Conservation (phyloP, 2,329 filamentous ascomycete species). For the Pyricularia pennisetigena region DNA sequence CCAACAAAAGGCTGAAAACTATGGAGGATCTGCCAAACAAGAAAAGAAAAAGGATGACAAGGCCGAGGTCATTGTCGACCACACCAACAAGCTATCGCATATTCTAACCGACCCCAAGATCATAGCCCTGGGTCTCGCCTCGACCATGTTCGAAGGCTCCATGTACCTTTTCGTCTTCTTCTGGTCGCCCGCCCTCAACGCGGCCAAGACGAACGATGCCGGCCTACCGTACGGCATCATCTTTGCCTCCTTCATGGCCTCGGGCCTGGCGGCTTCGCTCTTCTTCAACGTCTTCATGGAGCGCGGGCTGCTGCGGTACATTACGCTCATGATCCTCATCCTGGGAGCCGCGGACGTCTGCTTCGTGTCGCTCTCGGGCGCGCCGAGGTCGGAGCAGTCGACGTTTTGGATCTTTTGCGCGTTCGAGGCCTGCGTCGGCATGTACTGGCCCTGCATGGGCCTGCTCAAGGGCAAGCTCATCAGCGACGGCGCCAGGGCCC, state of each 20-base stretch:
- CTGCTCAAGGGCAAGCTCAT: slow-evolving; percentile 41
- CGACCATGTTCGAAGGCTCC: slow-evolving; percentile 47
- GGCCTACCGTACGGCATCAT: slow-evolving; percentile 33
- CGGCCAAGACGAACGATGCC: slow-evolving; percentile 16
- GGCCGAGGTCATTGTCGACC: background rate
- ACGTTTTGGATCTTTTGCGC: slow-evolving; percentile 45
- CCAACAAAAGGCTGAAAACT: slow-evolving; percentile 35
- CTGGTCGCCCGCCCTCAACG: slow-evolving; percentile 41
- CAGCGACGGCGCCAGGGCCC: slow-evolving; percentile 39
- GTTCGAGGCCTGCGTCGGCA: slow-evolving; percentile 44
- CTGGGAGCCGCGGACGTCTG: slow-evolving; percentile 25
- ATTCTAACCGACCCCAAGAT: slow-evolving; percentile 32
- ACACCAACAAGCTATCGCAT: slow-evolving; percentile 9
- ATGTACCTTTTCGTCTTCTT: slow-evolving; percentile 52
- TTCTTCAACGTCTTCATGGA: slow-evolving; percentile 33
- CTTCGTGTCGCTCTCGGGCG: slow-evolving; percentile 17
- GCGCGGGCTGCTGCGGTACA: slow-evolving; percentile 14
- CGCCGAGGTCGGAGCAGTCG: slow-evolving; percentile 23
- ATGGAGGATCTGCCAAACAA: slow-evolving; percentile 23
- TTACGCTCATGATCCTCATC: slow-evolving; percentile 24
- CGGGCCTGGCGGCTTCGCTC: slow-evolving; percentile 49
- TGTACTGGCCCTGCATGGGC: slow-evolving; percentile 46
- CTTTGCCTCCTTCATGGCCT: slow-evolving; percentile 42
- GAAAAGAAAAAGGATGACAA: slow-evolving; percentile 11
- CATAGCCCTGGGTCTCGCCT: slow-evolving; percentile 37